phyloP scores from a whole-genome alignment of 306 rosid species.

The Cicer judaicum region DNA sequence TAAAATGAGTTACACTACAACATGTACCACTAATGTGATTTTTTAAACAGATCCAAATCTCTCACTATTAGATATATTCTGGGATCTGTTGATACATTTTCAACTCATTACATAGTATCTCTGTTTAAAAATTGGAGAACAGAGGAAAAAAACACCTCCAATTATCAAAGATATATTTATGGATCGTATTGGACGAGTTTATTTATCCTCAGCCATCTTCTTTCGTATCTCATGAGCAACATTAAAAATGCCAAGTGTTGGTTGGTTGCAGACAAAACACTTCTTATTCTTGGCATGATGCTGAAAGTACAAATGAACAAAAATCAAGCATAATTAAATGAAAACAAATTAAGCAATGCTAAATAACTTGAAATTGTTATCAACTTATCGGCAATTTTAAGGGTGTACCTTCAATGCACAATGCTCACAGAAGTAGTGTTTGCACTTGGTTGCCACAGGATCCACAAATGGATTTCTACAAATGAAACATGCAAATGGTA shows the following conservation, averaged over 20 bases:
- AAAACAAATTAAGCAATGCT: background rate
- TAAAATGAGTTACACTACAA: background rate
- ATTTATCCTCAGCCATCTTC: constrained; percentile 28
- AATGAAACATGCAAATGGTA: constrained; percentile 20
- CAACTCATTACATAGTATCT: constrained; percentile 1
- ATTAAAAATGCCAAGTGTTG: constrained; percentile 16
- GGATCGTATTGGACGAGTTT: background rate
- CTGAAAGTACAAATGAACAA: constrained; percentile 9
- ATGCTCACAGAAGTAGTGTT: constrained; percentile 18
- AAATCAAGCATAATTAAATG: background rate
- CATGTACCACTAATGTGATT: background rate
- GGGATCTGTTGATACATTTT: background rate
- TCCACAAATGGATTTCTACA: constrained; percentile 27
- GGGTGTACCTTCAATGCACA: constrained; percentile 16
- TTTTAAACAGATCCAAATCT: background rate
- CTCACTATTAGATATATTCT: background rate
- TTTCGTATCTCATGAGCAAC: constrained; percentile 10
- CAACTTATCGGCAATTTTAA: background rate
- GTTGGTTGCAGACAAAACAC: constrained; percentile 21
- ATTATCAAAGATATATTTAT: background rate
- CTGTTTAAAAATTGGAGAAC: background rate
- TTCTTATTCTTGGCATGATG: constrained; percentile 26
- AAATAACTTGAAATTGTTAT: background rate
- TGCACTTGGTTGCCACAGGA: constrained; percentile 19
- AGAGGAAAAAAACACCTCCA: background rate